These are phyloP conservation scores for Fusarium hostae DNA, from an alignment of 2,329 filamentous ascomycete genomes.

Conservation along the genomic window DNA sequence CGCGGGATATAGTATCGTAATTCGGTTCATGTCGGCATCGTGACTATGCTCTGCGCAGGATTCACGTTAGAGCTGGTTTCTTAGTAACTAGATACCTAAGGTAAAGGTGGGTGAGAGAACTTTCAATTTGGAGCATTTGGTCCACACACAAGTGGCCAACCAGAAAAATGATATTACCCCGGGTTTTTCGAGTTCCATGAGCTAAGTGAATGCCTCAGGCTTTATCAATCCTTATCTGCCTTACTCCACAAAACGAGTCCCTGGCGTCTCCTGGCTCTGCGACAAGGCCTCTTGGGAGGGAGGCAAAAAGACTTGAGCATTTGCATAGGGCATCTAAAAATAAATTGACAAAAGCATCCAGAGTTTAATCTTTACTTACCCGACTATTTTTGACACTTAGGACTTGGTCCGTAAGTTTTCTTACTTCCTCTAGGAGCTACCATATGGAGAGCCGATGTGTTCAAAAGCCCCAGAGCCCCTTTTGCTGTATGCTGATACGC, in stretches of 20 bases:
- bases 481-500: slow-evolving; percentile 33
- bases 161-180: slow-evolving; percentile 25
- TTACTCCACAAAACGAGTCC: not conserved
- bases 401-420: not conserved
- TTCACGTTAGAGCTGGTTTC: not conserved
- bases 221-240: not conserved
- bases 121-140: slow-evolving; percentile 15
- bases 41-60: not conserved
- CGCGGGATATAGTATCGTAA: not conserved
- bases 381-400: not conserved
- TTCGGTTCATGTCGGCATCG: slow-evolving; percentile 21
- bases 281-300: not conserved
- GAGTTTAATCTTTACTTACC: not conserved
- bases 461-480: slow-evolving; percentile 26
- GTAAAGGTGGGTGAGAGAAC: not conserved
- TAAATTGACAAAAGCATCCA: not conserved
- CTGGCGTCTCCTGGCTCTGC: slow-evolving; percentile 1
- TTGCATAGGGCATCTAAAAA: not conserved
- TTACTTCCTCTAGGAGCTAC: not conserved
- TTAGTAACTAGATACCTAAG: not conserved
- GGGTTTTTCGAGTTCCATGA: not conserved
- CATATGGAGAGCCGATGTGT: slow-evolving; percentile 20
- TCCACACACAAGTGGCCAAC: slow-evolving; percentile 15
- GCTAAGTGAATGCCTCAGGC: slow-evolving; percentile 17
- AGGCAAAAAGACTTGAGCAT: not conserved